phyloP scores from a whole-genome alignment of 345 rosid genomes.

The Viola odorata region DNA sequence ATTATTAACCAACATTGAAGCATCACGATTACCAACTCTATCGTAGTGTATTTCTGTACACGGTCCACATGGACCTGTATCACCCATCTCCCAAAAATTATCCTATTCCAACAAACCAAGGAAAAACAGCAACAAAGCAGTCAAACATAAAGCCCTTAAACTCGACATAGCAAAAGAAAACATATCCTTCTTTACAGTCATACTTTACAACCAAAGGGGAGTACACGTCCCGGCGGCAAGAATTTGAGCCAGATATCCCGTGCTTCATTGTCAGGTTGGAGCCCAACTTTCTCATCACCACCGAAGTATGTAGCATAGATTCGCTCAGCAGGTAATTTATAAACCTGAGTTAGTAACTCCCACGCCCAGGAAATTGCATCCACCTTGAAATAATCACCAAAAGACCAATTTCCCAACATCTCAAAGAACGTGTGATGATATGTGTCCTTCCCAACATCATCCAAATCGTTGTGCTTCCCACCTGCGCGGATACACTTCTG shows the following conservation, averaged over 20 bases:
- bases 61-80: conserved; percentile 98
- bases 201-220: conserved; percentile 95
- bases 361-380: conserved; percentile 98
- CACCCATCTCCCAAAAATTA: conserved; percentile 99
- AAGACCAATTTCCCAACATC: conserved; percentile 99
- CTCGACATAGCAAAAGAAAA: not conserved
- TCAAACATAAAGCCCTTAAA: not conserved
- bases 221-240: conserved; percentile 70
- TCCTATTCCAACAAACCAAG: conserved; percentile 37
- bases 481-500: conserved; percentile 99
- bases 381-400: conserved; percentile 91
- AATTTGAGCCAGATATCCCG: conserved; percentile 70
- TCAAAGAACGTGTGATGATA: conserved; percentile 99
- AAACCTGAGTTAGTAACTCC: conserved; percentile 88
- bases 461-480: conserved; percentile 95
- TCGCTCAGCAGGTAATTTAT: conserved; percentile 64
- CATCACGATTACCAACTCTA: conserved; percentile 80
- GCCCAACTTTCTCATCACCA: conserved; percentile 90
- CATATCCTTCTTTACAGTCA: not conserved
- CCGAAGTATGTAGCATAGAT: conserved; percentile 95
- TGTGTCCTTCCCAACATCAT: conserved; percentile 97
- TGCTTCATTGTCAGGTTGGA: conserved; percentile 85
- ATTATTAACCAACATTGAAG: conserved; percentile 76
- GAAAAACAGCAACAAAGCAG: conserved; percentile 8
- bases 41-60: conserved; percentile 96